phyloP scores from a whole-genome alignment of 352 stramenopile species.

The Globisporangium splendens region DNA sequence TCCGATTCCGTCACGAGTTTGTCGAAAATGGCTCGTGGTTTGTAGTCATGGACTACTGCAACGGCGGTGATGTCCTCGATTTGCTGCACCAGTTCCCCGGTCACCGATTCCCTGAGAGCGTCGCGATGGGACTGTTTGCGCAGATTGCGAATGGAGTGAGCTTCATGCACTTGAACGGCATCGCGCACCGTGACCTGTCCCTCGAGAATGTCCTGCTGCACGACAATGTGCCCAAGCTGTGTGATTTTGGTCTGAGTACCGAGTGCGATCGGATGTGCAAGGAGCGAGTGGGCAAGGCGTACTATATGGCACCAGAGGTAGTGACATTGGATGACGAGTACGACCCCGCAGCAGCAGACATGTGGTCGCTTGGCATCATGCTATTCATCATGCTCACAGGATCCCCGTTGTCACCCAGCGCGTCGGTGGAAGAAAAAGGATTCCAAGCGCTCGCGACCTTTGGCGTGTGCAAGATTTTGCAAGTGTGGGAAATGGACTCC shows the following conservation, averaged over 20 bases:
- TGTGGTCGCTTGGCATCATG: slow-evolving; percentile 70
- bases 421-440: slow-evolving; percentile 24
- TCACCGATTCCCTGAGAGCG: slow-evolving; percentile 18
- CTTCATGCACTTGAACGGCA: slow-evolving; percentile 34
- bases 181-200: slow-evolving; percentile 54
- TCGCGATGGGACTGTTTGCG: slow-evolving; percentile 23
- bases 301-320: slow-evolving; percentile 64
- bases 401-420: slow-evolving; percentile 32
- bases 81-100: slow-evolving; percentile 18
- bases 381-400: slow-evolving; percentile 67
- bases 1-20: slow-evolving; percentile 38
- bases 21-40: slow-evolving; percentile 38
- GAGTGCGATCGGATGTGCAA: slow-evolving; percentile 14
- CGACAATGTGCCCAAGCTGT: slow-evolving; percentile 35
- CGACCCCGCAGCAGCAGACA: slow-evolving; percentile 43
- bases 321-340: slow-evolving; percentile 25
- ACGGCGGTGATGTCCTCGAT: slow-evolving; percentile 39
- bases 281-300: slow-evolving; percentile 34
- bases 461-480: slow-evolving; percentile 38
- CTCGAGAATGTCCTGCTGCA: slow-evolving; percentile 54
- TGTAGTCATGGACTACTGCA: slow-evolving; percentile 54
- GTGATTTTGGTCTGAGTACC: slow-evolving; percentile 59
- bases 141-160: slow-evolving; percentile 29
- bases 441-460: slow-evolving; percentile 27
- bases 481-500: slow-evolving; percentile 37